A percentile compares a stretch with the other conserved stretches of the same genome.
These are phyloP conservation scores for Coemansia sp. DNA, from an alignment of 192 early-diverging fungal genomes.

Conservation along the genomic window DNA sequence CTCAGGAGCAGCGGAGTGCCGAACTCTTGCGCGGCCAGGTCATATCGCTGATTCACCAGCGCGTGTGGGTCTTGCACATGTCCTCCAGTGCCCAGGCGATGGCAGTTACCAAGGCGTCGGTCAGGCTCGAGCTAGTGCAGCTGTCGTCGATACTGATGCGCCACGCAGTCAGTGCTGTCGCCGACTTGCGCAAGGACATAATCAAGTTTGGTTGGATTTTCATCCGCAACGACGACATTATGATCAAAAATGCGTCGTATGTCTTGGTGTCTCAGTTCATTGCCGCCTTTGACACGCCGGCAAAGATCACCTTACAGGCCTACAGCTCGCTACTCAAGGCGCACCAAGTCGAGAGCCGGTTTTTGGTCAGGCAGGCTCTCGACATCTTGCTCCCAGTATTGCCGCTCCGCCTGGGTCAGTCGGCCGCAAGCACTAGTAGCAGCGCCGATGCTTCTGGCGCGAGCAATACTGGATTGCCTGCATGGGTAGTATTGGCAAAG, in stretches of 20 bases:
- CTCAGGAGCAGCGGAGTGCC: constrained; percentile 34
- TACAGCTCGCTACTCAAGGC: constrained; percentile 85
- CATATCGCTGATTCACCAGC: constrained; percentile 41
- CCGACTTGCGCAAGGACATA: constrained; percentile 81
- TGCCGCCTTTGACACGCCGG: constrained; percentile 87
- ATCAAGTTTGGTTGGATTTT: constrained; percentile 95
- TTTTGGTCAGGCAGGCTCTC: constrained; percentile 89
- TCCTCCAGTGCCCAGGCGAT: constrained; percentile 22
- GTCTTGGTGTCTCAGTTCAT: constrained; percentile 92
- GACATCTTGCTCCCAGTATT: constrained; percentile 92
- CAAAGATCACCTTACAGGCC: constrained; percentile 84
- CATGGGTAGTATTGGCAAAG: constrained; percentile 86
- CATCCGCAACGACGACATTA: constrained; percentile 84
- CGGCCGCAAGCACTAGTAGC: constrained; percentile 23
- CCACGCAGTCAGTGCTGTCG: constrained; percentile 73
- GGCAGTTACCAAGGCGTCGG: constrained; percentile 51
- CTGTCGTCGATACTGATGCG: constrained; percentile 83
- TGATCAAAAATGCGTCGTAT: constrained; percentile 94
- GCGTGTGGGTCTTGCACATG: constrained; percentile 49
- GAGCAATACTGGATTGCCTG: constrained; percentile 56
- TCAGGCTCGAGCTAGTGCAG: constrained; percentile 88
- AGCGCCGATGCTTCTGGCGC: constrained; percentile 5
- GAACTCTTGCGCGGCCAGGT: constrained; percentile 42
- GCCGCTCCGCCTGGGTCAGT: constrained; percentile 72
- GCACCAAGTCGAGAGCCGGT: constrained; percentile 85